A percentile compares a stretch with the other conserved stretches of the same genome.
phyloP scores from a whole-genome alignment of 345 rosid genomes.

The Nephelium lappaceum region DNA sequence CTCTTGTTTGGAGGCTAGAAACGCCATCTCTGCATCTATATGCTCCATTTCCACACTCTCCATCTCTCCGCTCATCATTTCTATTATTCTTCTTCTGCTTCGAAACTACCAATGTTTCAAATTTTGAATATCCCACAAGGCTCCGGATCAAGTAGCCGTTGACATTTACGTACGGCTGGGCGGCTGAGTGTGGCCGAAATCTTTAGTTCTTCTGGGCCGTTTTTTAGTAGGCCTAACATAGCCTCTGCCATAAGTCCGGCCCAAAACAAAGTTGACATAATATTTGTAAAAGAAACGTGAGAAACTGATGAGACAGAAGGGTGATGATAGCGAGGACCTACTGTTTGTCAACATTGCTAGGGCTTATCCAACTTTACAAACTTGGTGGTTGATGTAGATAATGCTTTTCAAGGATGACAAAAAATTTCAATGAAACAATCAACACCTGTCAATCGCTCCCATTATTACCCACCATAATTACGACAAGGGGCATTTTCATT shows the following conservation, averaged over 20 bases:
- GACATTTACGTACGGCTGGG: background rate
- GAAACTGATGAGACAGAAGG: too few species aligned
- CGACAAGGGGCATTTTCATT: background rate
- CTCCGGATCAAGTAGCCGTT: slow-evolving; percentile 4
- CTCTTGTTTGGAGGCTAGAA: slow-evolving; percentile 66
- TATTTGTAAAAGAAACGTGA: too few species aligned
- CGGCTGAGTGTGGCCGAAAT: background rate
- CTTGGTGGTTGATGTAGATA: slow-evolving; percentile 3
- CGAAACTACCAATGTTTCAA: slow-evolving; percentile 10
- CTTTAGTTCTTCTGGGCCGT: background rate
- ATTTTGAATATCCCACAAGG: slow-evolving; percentile 23
- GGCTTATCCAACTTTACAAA: background rate
- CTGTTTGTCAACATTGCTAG: background rate
- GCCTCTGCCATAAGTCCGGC: background rate
- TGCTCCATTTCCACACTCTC: slow-evolving; percentile 35
- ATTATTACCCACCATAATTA: background rate
- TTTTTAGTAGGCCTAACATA: too few species aligned
- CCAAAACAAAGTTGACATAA: background rate
- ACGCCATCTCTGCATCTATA: slow-evolving; percentile 78
- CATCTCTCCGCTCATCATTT: slow-evolving; percentile 21
- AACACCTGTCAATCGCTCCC: background rate
- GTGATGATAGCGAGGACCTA: too few species aligned
- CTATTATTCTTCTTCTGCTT: background rate
- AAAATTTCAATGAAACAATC: background rate
- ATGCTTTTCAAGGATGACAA: background rate